A percentile compares a stretch with the other conserved stretches of the same genome.
Conservation (phyloP, 2,329 filamentous ascomycete species). For the Sphaerulina musiva region DNA sequence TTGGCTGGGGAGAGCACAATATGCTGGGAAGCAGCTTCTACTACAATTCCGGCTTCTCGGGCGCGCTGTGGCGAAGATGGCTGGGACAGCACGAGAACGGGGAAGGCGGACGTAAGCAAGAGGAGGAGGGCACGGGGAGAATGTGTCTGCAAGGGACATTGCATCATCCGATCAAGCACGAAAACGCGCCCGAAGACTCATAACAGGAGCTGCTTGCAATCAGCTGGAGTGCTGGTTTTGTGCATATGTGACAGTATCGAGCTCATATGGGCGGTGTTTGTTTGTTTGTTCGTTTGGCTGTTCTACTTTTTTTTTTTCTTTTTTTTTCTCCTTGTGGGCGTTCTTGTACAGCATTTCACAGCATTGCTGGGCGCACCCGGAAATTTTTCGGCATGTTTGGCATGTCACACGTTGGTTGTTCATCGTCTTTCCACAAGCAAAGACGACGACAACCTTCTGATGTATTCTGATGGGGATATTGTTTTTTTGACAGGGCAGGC, state of each 20-base stretch:
- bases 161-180: slow-evolving; percentile 46
- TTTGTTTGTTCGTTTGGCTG: not conserved
- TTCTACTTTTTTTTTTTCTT: not conserved
- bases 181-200: slow-evolving; percentile 33
- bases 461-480: too few species aligned
- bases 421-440: too few species aligned
- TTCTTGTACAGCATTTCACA: slow-evolving; percentile 5
- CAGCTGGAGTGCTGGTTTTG: not conserved
- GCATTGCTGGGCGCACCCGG: not conserved
- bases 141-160: slow-evolving; percentile 43
- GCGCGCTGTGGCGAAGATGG: slow-evolving; percentile 46
- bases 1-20: slow-evolving; percentile 49
- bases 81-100: slow-evolving; percentile 43
- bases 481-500: too few species aligned
- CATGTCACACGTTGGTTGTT: not conserved
- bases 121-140: slow-evolving; percentile 38
- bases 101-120: slow-evolving; percentile 32
- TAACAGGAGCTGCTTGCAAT: not conserved
- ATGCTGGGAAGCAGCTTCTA: slow-evolving; percentile 47
- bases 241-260: slow-evolving; percentile 6
- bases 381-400: slow-evolving; percentile 1
- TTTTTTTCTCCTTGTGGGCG: not conserved
- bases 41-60: slow-evolving; percentile 46
- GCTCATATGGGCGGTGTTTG: slow-evolving; percentile 2
- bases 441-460: too few species aligned